Evolutionary conservation across 805 yeast genomes (phyloP).

Genomic region (Peterozyma toletana): DNA sequence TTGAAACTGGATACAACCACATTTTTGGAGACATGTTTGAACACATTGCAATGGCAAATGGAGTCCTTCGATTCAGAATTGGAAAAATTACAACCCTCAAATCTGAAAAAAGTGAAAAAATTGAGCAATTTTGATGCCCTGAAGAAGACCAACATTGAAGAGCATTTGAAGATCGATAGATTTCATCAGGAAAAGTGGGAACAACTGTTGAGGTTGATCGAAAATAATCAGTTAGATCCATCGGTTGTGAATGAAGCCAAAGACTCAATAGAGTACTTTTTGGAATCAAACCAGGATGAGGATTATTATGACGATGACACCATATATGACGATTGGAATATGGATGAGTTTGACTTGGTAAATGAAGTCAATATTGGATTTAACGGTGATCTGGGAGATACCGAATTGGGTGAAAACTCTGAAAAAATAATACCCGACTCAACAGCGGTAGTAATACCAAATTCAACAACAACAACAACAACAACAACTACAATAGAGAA

Average conservation of each 20-base stretch:
- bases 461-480: background rate
- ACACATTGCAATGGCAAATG: slow-evolving; percentile 73
- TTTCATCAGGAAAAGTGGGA: slow-evolving; percentile 78
- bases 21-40: slow-evolving; percentile 66
- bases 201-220: slow-evolving; percentile 65
- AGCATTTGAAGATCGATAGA: slow-evolving; percentile 63
- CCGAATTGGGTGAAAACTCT: slow-evolving; percentile 11
- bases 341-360: slow-evolving; percentile 39
- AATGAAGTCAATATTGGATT: slow-evolving; percentile 8
- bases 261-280: slow-evolving; percentile 89
- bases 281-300: slow-evolving; percentile 87
- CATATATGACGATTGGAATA: slow-evolving; percentile 78
- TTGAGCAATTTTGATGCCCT: slow-evolving; percentile 42
- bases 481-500: background rate
- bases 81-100: slow-evolving; percentile 40
- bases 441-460: slow-evolving; percentile 2
- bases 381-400: slow-evolving; percentile 1
- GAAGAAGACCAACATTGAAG: slow-evolving; percentile 54
- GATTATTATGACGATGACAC: slow-evolving; percentile 93
- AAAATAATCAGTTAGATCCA: slow-evolving; percentile 73
- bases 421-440: slow-evolving; percentile 7
- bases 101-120: slow-evolving; percentile 43
- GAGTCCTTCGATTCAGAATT: slow-evolving; percentile 73
- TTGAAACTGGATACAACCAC: slow-evolving; percentile 68
- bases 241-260: slow-evolving; percentile 69